Base-by-base conservation (phyloP, 2,329 filamentous ascomycete species). In the Aspergillus tamarii region DNA sequence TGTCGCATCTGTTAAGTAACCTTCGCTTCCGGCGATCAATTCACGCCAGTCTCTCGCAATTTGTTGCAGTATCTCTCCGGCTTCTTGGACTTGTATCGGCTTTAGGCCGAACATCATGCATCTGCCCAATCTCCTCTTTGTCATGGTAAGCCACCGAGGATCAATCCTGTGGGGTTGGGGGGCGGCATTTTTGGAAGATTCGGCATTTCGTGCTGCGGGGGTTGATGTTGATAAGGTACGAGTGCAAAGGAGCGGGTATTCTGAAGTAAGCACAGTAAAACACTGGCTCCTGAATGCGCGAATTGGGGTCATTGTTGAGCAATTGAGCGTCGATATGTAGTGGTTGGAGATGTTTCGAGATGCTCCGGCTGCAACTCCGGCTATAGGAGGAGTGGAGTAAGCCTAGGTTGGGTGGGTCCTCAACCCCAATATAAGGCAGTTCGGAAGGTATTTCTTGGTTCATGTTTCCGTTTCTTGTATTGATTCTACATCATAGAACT, bases 61-160 rank as follows among this genome's bases (percentile, higher is more conserved):
- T 45, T 85, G 82, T 53, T 83, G 79, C 28, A 92, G 73, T n/a
- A 94, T 84, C 1, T 72, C 72, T 0, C 84, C 86, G 0, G 89
- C 89, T 57, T 86, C 83, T 8, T 78, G 69, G 4, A 87, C 80
- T 73, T 93, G 90, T 34, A 76, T 71, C 1, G 79, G 76, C n/a
- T 80, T 80, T 69, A 92, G 83, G 3, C 92, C 92, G 73, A 93
- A 94, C 66, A 84, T 86, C 68, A 94, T 87, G 75, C 92, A 94
- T 78, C 88, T 89, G 2, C 91, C 91, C 32, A 94, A 80, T 21
- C 91, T 85, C 16, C 81, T 72, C 73, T 88, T 90, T 48, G 90
- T 84, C 63, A 89, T 85, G 5, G 88, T 85, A 41, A 93, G 86
- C 91, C 91, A 95, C 73, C 88, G 83, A 21, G 88, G 82, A 74